phyloP scores from a whole-genome alignment of 176 grass and related monocot genomes.

The sorghum (Sorghum bicolor) region DNA sequence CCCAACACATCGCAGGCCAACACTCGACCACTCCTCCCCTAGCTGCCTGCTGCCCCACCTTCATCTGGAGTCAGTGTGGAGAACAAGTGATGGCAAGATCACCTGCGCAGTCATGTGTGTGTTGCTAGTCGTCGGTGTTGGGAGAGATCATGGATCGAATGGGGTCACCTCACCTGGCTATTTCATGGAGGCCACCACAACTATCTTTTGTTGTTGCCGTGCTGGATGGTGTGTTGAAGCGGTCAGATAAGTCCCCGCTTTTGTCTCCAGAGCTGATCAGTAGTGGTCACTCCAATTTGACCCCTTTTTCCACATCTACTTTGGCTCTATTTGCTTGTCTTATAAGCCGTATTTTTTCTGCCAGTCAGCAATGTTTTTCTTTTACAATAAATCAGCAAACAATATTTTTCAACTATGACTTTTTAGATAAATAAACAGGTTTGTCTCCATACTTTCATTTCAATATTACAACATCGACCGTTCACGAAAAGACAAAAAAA shows the following conservation, averaged over 20 bases:
- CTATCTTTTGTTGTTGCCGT: neutral
- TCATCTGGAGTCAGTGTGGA: neutral
- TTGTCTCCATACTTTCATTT: too few species aligned
- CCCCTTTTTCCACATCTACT: neutral
- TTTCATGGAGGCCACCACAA: neutral
- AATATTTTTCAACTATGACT: too few species aligned
- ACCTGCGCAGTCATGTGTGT: neutral
- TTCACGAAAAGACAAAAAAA: too few species aligned
- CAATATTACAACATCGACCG: too few species aligned
- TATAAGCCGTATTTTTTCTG: too few species aligned
- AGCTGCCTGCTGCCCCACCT: too few species aligned
- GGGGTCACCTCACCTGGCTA: neutral
- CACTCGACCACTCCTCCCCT: too few species aligned
- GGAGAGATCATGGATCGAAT: neutral
- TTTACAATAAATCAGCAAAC: too few species aligned
- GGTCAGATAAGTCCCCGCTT: neutral
- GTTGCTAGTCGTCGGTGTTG: neutral
- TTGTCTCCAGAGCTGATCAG: neutral
- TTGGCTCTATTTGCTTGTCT: too few species aligned
- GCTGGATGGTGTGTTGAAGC: neutral
- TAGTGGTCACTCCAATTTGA: neutral
- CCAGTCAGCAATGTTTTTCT: too few species aligned
- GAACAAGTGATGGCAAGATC: neutral
- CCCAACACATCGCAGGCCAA: too few species aligned
- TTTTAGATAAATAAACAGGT: too few species aligned